Percentiles rank a stretch among this genome's conserved stretches.
These are phyloP conservation scores for Rhizopus sp. DNA, from an alignment of 371 early-diverging fungal species.

Conservation along the genomic window DNA sequence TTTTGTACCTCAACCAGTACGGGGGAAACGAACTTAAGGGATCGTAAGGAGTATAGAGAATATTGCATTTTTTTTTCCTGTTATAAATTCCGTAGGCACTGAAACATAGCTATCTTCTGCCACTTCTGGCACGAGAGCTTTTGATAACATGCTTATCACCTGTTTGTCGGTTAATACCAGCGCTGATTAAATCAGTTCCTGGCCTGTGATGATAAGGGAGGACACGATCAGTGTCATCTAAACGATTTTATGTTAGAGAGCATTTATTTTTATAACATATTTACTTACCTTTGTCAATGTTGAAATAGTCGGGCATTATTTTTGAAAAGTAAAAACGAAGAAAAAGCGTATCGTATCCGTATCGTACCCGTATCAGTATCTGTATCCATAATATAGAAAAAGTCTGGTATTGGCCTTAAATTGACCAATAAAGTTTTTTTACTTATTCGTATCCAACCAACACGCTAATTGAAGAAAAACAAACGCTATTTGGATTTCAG, in stretches of 20 bases:
- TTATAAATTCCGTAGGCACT: slow-evolving; percentile 16
- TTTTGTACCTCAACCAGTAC: slow-evolving; percentile 8
- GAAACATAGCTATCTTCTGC: slow-evolving; percentile 17
- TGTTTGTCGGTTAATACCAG: slow-evolving; percentile 14
- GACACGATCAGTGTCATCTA: slow-evolving; percentile 2
- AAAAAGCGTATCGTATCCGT: slow-evolving; percentile 15
- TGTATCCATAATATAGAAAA: no score
- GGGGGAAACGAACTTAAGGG: slow-evolving; percentile 6
- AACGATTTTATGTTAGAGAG: slow-evolving; percentile 7
- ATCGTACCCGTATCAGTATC: no score
- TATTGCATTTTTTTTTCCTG: slow-evolving; percentile 9
- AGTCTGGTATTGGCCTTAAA: no score
- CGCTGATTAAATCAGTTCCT: slow-evolving; percentile 16
- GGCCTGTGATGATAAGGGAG: slow-evolving; percentile 9
- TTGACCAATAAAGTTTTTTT: no score
- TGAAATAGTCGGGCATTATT: slow-evolving; percentile 8
- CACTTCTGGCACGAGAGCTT: slow-evolving; percentile 17
- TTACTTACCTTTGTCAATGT: slow-evolving; percentile 4
- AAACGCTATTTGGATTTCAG: no score
- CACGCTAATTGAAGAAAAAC: no score
- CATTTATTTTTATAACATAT: slow-evolving; percentile 7
- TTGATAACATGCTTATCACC: slow-evolving; percentile 6
- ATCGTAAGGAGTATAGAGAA: slow-evolving; percentile 2
- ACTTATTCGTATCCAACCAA: no score
- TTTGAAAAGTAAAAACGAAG: slow-evolving; percentile 3